Evolutionary conservation across 352 stramenopile species (phyloP), one percentile per base, ranked within the genome.

Genomic region (Globisporangium lucens): DNA sequence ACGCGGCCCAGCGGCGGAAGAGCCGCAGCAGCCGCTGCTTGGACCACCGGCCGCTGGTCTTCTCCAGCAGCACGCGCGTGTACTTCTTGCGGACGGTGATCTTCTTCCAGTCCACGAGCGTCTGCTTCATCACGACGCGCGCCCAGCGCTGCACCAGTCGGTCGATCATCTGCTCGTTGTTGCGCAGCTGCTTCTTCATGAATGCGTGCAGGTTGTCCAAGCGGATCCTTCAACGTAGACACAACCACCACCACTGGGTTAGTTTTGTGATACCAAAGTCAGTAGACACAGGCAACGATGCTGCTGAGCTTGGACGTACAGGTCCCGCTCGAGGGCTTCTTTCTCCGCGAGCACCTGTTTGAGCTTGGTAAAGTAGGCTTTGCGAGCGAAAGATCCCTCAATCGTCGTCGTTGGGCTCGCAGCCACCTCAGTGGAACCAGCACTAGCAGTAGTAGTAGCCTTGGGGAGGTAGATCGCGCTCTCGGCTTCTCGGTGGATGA

Each of bases 11-110:
- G 3, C 70, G 65, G 4, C 74, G 75, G 51, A 91, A 87, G 20
- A 87, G 56, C 5, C 75, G 69, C 27, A 69, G 67, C 7, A 86
- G 55, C 0, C 75, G 74, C 64, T 91, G 80, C 58, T 78, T 86
- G 15, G 70, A 67, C 82, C 82, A 89, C 1, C 82, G 74, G 17
- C 69, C 71, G 52, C 77, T 83, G 8, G 79, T 89, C 65, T 89
- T 85, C 29, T 82, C 75, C 0, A 91, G 70, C 55, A 91, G 65
- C 46, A 91, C 82, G 13, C 82, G 79, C 20, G 82, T 89, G 68
- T 89, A 91, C 41, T 91, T 91, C 49, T 88, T 88, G 52, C 80
- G 79, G 17, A 89, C 72, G 52, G 89, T 83, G 47, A 89, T 83
- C 71, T 89, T 88, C 64, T 85, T 86, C 82, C 82, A 91, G 62